Percentiles rank a stretch among this genome's conserved stretches.
These are phyloP conservation scores for Naegleria fowleri DNA, from an alignment of 208 protist species.

Conservation along the genomic window DNA sequence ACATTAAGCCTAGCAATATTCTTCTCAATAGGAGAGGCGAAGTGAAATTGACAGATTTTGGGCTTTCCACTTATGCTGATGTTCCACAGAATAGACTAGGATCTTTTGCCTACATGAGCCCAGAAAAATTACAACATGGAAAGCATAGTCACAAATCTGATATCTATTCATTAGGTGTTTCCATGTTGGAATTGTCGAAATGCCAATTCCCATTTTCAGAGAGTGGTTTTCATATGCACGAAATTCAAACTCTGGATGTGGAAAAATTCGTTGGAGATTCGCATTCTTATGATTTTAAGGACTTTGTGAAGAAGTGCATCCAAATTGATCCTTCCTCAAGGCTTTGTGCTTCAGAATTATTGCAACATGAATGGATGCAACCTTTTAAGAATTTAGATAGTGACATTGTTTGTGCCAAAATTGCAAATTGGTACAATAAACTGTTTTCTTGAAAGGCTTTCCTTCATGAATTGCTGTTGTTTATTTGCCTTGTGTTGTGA, in stretches of 20 bases:
- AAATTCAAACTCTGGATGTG: not conserved
- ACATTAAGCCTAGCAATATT: conserved; percentile 88
- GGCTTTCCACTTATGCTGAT: conserved; percentile 92
- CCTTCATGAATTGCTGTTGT: no score
- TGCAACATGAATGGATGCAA: not conserved
- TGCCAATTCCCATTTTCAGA: not conserved
- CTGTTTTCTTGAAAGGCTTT: not conserved
- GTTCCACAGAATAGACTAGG: not conserved
- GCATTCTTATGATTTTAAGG: not conserved
- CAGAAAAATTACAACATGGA: not conserved
- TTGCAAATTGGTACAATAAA: not conserved
- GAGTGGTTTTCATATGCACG: not conserved
- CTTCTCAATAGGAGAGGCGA: conserved; percentile 77
- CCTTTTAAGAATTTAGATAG: not conserved
- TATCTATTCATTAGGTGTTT: not conserved
- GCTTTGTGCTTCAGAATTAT: not conserved
- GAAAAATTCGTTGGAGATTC: not conserved
- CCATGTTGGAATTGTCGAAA: not conserved
- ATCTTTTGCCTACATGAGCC: not conserved
- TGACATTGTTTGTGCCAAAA: not conserved
- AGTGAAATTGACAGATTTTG: conserved; percentile 98
- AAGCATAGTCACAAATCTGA: not conserved
- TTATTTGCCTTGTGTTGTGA: no score
- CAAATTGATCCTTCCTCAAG: not conserved
- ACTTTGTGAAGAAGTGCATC: not conserved